These are phyloP conservation scores for Malassezia japonica DNA, from an alignment of 1,284 basidiomycete genomes.

Conservation along the genomic window DNA sequence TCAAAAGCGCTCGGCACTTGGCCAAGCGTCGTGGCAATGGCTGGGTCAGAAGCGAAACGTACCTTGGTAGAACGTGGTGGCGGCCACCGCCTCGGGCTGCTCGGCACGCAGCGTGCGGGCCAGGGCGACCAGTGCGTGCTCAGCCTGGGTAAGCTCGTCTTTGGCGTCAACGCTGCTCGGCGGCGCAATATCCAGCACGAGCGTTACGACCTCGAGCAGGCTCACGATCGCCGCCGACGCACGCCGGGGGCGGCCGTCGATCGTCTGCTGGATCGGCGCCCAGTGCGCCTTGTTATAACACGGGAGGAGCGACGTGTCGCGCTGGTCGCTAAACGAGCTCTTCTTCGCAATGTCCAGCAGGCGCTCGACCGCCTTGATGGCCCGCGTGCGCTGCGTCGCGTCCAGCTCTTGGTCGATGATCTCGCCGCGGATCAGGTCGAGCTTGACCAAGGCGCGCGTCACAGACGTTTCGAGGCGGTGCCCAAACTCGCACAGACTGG, in stretches of 20 bases:
- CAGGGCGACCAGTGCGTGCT: background rate
- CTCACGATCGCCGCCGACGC: background rate
- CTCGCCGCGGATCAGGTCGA: conserved; percentile 11
- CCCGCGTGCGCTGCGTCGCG: background rate
- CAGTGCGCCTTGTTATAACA: background rate
- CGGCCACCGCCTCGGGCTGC: too few relatives aligned
- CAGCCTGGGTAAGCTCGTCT: background rate
- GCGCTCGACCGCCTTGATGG: background rate
- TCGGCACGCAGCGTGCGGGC: too few relatives aligned
- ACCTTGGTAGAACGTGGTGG: conserved; percentile 6
- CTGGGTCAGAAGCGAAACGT: too few relatives aligned
- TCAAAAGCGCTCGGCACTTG: background rate
- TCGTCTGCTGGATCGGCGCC: background rate
- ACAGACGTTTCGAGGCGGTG: conserved; percentile 1
- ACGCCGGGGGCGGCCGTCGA: background rate
- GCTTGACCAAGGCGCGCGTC: background rate
- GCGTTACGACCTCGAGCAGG: conserved; percentile 4
- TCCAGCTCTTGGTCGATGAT: conserved; percentile 5
- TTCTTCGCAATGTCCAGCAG: background rate
- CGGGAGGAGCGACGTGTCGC: conserved; percentile 1
- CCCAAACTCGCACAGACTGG: conserved; percentile 10
- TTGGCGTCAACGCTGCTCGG: background rate
- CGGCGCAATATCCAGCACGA: background rate
- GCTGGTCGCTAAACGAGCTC: conserved; percentile 4
- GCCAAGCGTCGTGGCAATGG: background rate